These are phyloP conservation scores for Fusarium sublunatum DNA, from an alignment of 2,329 filamentous ascomycete species.

Conservation along the genomic window DNA sequence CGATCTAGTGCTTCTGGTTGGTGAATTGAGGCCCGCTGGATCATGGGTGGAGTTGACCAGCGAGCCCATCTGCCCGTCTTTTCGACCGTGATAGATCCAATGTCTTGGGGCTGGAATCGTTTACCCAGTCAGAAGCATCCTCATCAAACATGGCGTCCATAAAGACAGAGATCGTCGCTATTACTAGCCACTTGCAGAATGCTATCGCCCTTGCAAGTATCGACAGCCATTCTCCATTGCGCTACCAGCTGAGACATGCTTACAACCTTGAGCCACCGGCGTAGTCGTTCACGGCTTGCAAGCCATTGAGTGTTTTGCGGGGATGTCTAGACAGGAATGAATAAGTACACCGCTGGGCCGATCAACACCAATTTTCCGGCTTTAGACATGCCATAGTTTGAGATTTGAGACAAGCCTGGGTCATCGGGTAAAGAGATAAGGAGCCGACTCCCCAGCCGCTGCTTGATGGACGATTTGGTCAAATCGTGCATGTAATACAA, in stretches of 20 bases:
- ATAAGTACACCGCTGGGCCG: slow-evolving; percentile 7
- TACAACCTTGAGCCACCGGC: slow-evolving; percentile 20
- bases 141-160: slow-evolving; percentile 5
- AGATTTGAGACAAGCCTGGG: slow-evolving; percentile 30
- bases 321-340: slow-evolving; percentile 31
- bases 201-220: slow-evolving; percentile 3
- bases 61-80: slow-evolving; percentile 13
- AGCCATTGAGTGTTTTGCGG: slow-evolving; percentile 20
- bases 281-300: slow-evolving; percentile 8
- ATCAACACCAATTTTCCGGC: background rate
- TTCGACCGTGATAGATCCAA: slow-evolving; percentile 18
- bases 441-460: slow-evolving; percentile 19
- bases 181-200: slow-evolving; percentile 16
- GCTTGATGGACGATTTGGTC: background rate
- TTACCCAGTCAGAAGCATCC: slow-evolving; percentile 15
- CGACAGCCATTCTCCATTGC: slow-evolving; percentile 22
- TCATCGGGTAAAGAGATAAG: slow-evolving; percentile 22
- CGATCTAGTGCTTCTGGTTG: slow-evolving; percentile 32
- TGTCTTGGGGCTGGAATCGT: slow-evolving; percentile 18
- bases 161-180: slow-evolving; percentile 32
- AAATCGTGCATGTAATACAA: slow-evolving; percentile 2
- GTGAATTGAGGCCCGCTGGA: slow-evolving; percentile 10
- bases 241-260: slow-evolving; percentile 38
- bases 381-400: slow-evolving; percentile 8
- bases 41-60: slow-evolving; percentile 21